phyloP scores from a whole-genome alignment of 106 monocot genomes.

The Allium fistulosum region DNA sequence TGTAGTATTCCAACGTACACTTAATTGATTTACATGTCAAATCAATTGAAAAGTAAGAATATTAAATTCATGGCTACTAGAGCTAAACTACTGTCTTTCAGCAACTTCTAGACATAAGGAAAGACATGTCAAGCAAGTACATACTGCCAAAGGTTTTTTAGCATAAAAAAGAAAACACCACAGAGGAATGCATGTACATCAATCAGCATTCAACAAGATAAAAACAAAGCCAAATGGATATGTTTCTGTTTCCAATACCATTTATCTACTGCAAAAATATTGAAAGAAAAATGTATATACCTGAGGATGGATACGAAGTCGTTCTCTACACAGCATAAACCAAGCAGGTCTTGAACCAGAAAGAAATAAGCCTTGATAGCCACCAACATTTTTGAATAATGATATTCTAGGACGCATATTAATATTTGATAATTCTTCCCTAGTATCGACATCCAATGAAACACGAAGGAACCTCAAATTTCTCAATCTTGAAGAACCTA shows the following conservation, averaged over 20 bases:
- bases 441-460: constrained; percentile 33
- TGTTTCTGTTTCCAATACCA: neutral
- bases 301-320: constrained; percentile 91
- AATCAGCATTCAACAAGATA: neutral
- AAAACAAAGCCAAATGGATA: neutral
- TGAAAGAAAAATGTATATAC: constrained; percentile 15
- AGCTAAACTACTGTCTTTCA: too few relatives aligned
- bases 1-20: too few relatives aligned
- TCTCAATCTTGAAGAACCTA: constrained; percentile 53
- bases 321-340: constrained; percentile 88
- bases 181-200: neutral
- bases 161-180: neutral
- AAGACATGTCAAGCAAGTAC: too few relatives aligned
- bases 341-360: constrained; percentile 82
- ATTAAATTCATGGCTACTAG: too few relatives aligned
- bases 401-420: constrained; percentile 51
- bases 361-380: constrained; percentile 88
- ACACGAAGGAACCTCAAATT: constrained; percentile 91
- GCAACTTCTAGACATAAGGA: too few relatives aligned
- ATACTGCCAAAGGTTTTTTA: neutral
- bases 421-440: constrained; percentile 44
- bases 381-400: constrained; percentile 78
- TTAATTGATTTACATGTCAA: too few relatives aligned
- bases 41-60: too few relatives aligned
- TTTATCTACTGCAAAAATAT: neutral